phyloP scores from a whole-genome alignment of 2,329 filamentous ascomycete species.

The Fusarium papillatum region DNA sequence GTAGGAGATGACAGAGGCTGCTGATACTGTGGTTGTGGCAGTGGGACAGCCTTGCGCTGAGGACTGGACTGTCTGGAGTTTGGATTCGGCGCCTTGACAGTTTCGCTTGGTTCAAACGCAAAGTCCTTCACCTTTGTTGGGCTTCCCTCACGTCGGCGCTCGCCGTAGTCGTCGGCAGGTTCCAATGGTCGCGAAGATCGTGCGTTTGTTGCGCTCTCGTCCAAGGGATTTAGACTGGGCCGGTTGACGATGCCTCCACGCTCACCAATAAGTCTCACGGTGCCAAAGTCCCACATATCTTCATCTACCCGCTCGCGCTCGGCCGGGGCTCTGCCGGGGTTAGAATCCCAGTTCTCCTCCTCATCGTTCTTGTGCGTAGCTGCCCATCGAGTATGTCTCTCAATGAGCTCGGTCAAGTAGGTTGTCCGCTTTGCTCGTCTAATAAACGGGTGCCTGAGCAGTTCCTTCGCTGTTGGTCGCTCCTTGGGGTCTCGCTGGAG shows the following conservation, averaged over 20 bases:
- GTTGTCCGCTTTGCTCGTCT: constrained; percentile 93
- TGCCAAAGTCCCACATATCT: constrained; percentile 99
- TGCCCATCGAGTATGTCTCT: constrained; percentile 89
- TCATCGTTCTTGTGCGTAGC: constrained; percentile 82
- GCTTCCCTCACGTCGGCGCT: constrained; percentile 63
- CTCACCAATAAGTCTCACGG: constrained; percentile 84
- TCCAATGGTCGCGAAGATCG: constrained; percentile 70
- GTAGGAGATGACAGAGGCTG: constrained; percentile 61
- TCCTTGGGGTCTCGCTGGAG: constrained; percentile 91
- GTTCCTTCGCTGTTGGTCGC: constrained; percentile 86
- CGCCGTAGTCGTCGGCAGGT: constrained; percentile 63
- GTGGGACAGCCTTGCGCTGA: constrained; percentile 67
- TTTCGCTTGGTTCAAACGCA: constrained; percentile 62
- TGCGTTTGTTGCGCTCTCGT: constrained; percentile 85
- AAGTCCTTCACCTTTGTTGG: constrained; percentile 66
- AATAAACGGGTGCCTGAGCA: constrained; percentile 92
- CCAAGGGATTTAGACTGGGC: constrained; percentile 78
- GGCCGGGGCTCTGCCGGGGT: constrained; percentile 64
- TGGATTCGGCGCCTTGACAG: constrained; percentile 65
- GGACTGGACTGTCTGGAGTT: constrained; percentile 71
- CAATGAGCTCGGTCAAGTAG: constrained; percentile 97
- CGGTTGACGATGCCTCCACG: constrained; percentile 69
- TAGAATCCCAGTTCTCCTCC: constrained; percentile 71
- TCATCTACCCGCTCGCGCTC: constrained; percentile 75
- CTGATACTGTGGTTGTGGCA: constrained; percentile 32